Conservation (phyloP, 73 alveolate genomes). For the Paramecium bursaria region DNA sequence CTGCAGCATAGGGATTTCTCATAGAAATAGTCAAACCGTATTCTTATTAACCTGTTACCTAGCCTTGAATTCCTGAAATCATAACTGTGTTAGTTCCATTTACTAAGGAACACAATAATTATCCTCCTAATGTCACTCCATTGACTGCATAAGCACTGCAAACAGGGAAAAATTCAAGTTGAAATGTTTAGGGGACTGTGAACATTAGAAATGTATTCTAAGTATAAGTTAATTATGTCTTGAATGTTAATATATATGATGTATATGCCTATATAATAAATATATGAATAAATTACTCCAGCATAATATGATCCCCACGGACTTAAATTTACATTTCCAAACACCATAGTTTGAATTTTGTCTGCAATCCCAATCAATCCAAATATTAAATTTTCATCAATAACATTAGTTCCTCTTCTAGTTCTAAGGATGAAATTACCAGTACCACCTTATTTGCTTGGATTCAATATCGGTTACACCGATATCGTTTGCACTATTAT, state of each 20-base stretch:
- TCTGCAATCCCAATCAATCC: slow-evolving; percentile 70
- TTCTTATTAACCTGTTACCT: slow-evolving; percentile 23
- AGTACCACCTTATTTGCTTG: slow-evolving; percentile 65
- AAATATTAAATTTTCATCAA: slow-evolving; percentile 66
- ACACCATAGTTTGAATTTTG: slow-evolving; percentile 36
- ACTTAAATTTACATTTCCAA: slow-evolving; percentile 47
- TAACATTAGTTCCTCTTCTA: slow-evolving; percentile 63
- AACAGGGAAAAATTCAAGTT: slow-evolving; percentile 37
- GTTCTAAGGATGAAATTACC: slow-evolving; percentile 65
- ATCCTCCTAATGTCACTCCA: slow-evolving; percentile 49
- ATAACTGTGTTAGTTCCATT: slow-evolving; percentile 28
- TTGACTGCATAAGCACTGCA: slow-evolving; percentile 46
- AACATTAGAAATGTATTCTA: slow-evolving; percentile 45
- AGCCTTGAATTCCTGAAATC: slow-evolving; percentile 59
- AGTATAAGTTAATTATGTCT: slow-evolving; percentile 27
- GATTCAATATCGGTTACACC: slow-evolving; percentile 57
- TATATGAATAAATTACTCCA: slow-evolving; percentile 32
- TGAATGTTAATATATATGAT: slow-evolving; percentile 47
- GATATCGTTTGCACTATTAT: slow-evolving; percentile 64
- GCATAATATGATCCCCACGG: slow-evolving; percentile 61
- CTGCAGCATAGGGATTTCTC: slow-evolving; percentile 68
- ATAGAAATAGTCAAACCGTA: slow-evolving; percentile 52
- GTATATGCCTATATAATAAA: slow-evolving; percentile 46
- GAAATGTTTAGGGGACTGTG: slow-evolving; percentile 36
- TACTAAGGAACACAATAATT: slow-evolving; percentile 31